Base-by-base conservation (phyloP, 495 filamentous ascomycete genomes). In the Lophium mytilinum region DNA sequence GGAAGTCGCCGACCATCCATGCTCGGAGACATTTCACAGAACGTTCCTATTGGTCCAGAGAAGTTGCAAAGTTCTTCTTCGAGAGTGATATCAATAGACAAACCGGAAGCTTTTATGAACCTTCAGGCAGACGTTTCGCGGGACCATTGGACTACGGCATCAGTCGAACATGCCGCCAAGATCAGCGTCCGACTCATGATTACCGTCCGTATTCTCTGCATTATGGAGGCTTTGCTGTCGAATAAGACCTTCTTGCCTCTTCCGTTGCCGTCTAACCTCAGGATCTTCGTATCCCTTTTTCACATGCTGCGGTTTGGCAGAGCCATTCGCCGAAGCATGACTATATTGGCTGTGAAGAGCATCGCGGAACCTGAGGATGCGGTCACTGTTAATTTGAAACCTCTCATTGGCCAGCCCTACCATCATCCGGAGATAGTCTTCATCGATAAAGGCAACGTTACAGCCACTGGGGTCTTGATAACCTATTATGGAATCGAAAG, bases 401-500 rank as follows among this genome's bases (percentile, higher is more conserved):
- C 89, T 72, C 61, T 89, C 79, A 63, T 93, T 90, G 6, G 85
- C 83, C 39, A 93, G 79, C 3, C 69, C 66, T 11, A 92, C 65
- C 9, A 96, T 69, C 61, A 76, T 80, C 21, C 71, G 69, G 11
- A 95, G 72, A 64, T 89, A 84, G 6, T 69, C 72, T 51, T 83
- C 73, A 12, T 75, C 70, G 9, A 75, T 71, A 34, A 73, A 61
- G 46, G 66, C 66, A 52, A 69, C 50, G 7, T 73, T 67, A 30
- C 59, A 64, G 15, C 57, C 64, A 9, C 58, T 21, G 7, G 69
- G 56, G 10, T 70, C 63, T 21, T 78, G 70, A 53, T 79, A 78
- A 0, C 87, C 91, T 24, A 96, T 79, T 34, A 95, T 70, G 0
- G 84, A 85, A 67, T 95, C 89, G 50, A 96, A 80, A 0, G 79